Evolutionary conservation across 768 basidiomycete genomes (phyloP), one percentile per base, ranked within the genome.

Genomic region (Cubamyces lactineus): DNA sequence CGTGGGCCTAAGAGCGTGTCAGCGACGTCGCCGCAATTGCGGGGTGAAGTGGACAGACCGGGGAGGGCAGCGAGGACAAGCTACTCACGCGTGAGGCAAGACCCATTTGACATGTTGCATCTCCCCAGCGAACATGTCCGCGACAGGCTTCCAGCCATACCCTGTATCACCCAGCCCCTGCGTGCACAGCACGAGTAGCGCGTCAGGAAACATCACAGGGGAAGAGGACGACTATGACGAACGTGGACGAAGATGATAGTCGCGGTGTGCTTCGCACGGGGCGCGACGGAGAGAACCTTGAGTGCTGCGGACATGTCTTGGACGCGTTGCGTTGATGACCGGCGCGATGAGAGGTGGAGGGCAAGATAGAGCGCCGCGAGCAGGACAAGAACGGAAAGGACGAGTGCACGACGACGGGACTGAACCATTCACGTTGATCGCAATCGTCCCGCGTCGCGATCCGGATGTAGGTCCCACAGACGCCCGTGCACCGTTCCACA

Each of bases 221-320:
- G 12, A 2, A 2, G 48, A 11, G 48, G 11, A 5, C 5, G 48
- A 13, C 9, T 13, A 11, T 8, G 3, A 74, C 89, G 69, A 73
- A 94, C 94, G 82, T 97, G 95, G 42, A 94, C 76, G 73, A 96
- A 94, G 69, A 96, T 89, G 65, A 96, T 85, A 0, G 92, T 94
- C 8, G 92, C 91, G 8, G 91, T 87, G 74, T 96, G 94, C 65
- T 82, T 85, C 41, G 77, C 69, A 43, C 77, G 70, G 12, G 91
- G 79, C 40, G 82, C 77, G 30, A 89, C 78, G 30, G 80, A 77
- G 64, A 88, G 73, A 72, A 72, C 81, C 67, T 82, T 81, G 54
- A 87, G 50, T 17, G 66, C 72, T 56, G 69, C 65, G 63, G 71
- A 70, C 53, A 65, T 65, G 3, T 53, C 21, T 41, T 24, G 30